phyloP scores from a whole-genome alignment of 2,329 filamentous ascomycete genomes.

The Fusarium subtropicale region DNA sequence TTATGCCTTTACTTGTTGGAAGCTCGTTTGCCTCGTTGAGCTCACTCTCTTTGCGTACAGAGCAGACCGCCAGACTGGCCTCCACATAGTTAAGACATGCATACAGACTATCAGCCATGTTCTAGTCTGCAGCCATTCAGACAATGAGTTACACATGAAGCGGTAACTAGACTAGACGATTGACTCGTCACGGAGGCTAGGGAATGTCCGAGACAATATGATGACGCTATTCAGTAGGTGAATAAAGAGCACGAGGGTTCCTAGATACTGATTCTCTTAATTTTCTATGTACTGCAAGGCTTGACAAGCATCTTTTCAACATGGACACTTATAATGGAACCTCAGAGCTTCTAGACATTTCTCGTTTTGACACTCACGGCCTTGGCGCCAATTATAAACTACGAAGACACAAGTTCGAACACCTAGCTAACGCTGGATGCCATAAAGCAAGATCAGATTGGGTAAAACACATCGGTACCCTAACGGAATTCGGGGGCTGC shows the following conservation, averaged over 20 bases:
- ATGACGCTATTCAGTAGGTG: too few species aligned
- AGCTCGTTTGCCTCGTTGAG: too few species aligned
- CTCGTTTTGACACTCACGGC: not conserved
- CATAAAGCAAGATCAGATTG: not conserved
- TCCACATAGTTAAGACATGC: not conserved
- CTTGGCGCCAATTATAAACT: not conserved
- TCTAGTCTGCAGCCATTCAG: not conserved
- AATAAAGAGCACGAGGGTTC: not conserved
- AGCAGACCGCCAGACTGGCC: not conserved
- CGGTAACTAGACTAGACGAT: not conserved
- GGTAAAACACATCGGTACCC: not conserved
- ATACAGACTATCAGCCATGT: not conserved
- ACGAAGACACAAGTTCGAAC: not conserved
- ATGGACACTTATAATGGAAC: not conserved
- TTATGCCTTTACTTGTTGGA: not conserved
- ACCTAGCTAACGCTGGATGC: not conserved
- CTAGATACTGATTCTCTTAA: rapidly evolving
- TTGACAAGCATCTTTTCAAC: rapidly evolving
- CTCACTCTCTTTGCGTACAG: not conserved
- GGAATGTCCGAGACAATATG: too few species aligned
- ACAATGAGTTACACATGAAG: not conserved
- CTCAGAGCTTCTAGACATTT: not conserved
- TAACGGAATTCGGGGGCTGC: not conserved
- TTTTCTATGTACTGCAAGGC: rapidly evolving
- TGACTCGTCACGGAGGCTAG: rapidly evolving